A percentile compares a stretch with the other conserved stretches of the same genome.
Conservation (phyloP, 2,329 filamentous ascomycete genomes). For the Bipolaris gigantea region DNA sequence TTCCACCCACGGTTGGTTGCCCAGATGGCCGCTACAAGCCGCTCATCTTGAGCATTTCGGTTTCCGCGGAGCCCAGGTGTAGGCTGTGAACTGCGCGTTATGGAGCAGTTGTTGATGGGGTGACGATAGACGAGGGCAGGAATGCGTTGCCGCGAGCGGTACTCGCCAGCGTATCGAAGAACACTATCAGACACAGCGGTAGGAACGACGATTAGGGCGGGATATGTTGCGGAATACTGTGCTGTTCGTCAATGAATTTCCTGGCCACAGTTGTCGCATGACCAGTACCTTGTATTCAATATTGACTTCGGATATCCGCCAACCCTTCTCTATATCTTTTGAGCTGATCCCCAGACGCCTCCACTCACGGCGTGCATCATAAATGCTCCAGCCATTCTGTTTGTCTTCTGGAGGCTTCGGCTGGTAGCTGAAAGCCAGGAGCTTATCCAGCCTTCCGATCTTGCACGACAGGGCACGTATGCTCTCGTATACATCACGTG, state of each 20-base stretch:
- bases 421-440: conserved; percentile 87
- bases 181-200: conserved; percentile 94
- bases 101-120: conserved; percentile 93
- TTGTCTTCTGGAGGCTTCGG: conserved; percentile 72
- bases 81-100: conserved; percentile 92
- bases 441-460: conserved; percentile 78
- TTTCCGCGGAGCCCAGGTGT: conserved; percentile 83
- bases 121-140: conserved; percentile 93
- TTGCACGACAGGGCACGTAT: conserved; percentile 81
- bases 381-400: conserved; percentile 79
- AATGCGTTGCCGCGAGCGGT: conserved; percentile 85
- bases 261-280: neutral
- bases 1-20: conserved; percentile 59
- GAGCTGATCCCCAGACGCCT: conserved; percentile 82
- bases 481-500: conserved; percentile 83
- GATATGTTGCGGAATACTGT: conserved; percentile 88
- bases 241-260: conserved; percentile 16
- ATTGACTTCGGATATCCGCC: conserved; percentile 91
- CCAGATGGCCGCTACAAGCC: conserved; percentile 89
- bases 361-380: conserved; percentile 84
- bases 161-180: conserved; percentile 87
- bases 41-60: conserved; percentile 93
- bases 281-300: conserved; percentile 68
- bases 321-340: conserved; percentile 76
- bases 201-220: conserved; percentile 80